Evolutionary conservation across 805 yeast genomes (phyloP).

Genomic region (Ogataea philodendri): DNA sequence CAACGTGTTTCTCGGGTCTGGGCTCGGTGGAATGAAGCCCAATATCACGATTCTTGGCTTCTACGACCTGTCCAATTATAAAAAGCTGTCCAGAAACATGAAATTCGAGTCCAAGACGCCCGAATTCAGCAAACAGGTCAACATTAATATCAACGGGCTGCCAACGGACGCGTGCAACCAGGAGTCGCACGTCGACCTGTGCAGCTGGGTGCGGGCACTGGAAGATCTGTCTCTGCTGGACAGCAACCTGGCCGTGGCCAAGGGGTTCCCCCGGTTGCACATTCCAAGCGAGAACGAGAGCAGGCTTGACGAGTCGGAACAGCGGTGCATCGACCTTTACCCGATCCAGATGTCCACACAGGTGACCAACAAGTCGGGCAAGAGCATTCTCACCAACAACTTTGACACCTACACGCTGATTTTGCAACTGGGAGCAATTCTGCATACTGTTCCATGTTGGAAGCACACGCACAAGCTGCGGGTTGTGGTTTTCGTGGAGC

Average conservation of each 20-base stretch:
- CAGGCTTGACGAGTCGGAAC: constrained; percentile 31
- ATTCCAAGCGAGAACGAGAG: constrained; percentile 53
- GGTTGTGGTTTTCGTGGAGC: constrained; percentile 88
- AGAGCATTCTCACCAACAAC: constrained; percentile 75
- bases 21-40: constrained; percentile 98
- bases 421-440: constrained; percentile 88
- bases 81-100: constrained; percentile 19
- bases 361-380: constrained; percentile 56
- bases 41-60: constrained; percentile 92
- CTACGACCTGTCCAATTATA: constrained; percentile 53
- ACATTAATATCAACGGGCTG: constrained; percentile 18
- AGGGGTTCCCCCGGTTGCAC: constrained; percentile 68
- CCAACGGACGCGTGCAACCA: constrained; percentile 71
- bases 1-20: constrained; percentile 87
- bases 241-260: constrained; percentile 91
- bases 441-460: constrained; percentile 94
- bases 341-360: constrained; percentile 97
- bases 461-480: constrained; percentile 68
- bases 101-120: constrained; percentile 26
- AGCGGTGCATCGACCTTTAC: constrained; percentile 77
- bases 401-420: constrained; percentile 95
- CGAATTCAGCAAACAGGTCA: constrained; percentile 28
- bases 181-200: constrained; percentile 65
- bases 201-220: constrained; percentile 87
- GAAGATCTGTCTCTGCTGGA: constrained; percentile 89